These are phyloP conservation scores for Ampelomyces quisqualis DNA, from an alignment of 2,329 filamentous ascomycete species.

Conservation along the genomic window DNA sequence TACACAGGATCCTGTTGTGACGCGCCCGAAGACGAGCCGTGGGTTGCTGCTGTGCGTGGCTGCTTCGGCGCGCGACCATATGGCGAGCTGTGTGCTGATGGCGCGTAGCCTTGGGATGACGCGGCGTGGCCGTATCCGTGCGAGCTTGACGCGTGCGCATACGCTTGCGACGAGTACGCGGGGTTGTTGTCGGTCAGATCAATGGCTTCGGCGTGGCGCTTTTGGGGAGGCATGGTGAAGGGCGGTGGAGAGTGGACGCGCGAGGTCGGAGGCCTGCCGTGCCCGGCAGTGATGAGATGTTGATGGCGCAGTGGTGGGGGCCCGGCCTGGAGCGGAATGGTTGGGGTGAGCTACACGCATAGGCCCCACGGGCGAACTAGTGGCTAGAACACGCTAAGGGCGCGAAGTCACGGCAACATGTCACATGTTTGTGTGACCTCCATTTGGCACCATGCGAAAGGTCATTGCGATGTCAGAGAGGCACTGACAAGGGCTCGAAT, in stretches of 20 bases:
- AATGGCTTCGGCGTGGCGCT: slow-evolving; percentile 9
- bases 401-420: slow-evolving; percentile 3
- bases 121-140: too few relatives aligned
- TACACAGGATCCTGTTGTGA: slow-evolving; percentile 30
- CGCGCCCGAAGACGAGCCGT: slow-evolving; percentile 18
- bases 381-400: slow-evolving; percentile 5
- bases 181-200: slow-evolving; percentile 12
- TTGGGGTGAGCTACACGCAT: not conserved
- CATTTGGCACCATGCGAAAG: too few relatives aligned
- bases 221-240: slow-evolving; percentile 6
- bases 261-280: not conserved
- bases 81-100: slow-evolving; percentile 17
- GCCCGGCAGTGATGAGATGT: not conserved
- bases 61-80: slow-evolving; percentile 29
- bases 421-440: too few relatives aligned
- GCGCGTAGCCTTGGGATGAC: slow-evolving; percentile 14
- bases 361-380: not conserved
- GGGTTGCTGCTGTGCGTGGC: slow-evolving; percentile 20
- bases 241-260: not conserved
- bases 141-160: slow-evolving; percentile 18
- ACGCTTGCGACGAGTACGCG: slow-evolving; percentile 23
- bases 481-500: too few relatives aligned
- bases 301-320: too few relatives aligned
- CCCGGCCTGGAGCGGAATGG: too few relatives aligned
- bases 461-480: not conserved